A percentile compares a stretch with the other conserved stretches of the same genome.
Conservation (phyloP, 164 flowering plant genomes). For the Piper betle region DNA sequence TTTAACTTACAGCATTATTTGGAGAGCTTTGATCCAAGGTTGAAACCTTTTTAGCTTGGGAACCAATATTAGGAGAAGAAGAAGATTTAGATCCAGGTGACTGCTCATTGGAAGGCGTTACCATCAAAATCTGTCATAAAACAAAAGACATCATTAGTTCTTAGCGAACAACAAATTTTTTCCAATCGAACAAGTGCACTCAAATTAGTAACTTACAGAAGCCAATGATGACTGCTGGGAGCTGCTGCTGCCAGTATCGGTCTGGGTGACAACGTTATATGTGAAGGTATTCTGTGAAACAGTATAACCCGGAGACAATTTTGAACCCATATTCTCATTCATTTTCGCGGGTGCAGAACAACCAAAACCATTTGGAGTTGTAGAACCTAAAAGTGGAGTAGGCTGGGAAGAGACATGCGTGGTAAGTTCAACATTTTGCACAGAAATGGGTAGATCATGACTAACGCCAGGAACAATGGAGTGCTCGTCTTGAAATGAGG, state of each 20-base stretch:
- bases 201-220: constrained; percentile 14
- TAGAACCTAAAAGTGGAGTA: constrained; percentile 13
- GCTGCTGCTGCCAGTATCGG: constrained; percentile 13
- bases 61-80: constrained; percentile 20
- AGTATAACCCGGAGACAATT: constrained; percentile 15
- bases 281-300: constrained; percentile 21
- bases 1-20: constrained; percentile 12
- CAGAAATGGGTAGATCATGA: neutral
- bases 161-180: neutral
- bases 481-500: neutral
- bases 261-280: constrained; percentile 14
- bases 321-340: constrained; percentile 16
- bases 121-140: constrained; percentile 13
- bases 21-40: constrained; percentile 16
- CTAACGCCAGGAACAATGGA: neutral
- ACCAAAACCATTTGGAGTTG: constrained; percentile 12
- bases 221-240: constrained; percentile 14
- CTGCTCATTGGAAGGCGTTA: constrained; percentile 11
- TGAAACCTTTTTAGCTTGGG: constrained; percentile 16
- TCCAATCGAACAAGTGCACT: neutral
- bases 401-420: constrained; percentile 5
- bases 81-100: constrained; percentile 18
- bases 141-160: neutral
- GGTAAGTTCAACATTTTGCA: neutral
- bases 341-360: constrained; percentile 8